Base-by-base conservation (phyloP, 2,329 filamentous ascomycete species). In the Fusarium ramigenum region DNA sequence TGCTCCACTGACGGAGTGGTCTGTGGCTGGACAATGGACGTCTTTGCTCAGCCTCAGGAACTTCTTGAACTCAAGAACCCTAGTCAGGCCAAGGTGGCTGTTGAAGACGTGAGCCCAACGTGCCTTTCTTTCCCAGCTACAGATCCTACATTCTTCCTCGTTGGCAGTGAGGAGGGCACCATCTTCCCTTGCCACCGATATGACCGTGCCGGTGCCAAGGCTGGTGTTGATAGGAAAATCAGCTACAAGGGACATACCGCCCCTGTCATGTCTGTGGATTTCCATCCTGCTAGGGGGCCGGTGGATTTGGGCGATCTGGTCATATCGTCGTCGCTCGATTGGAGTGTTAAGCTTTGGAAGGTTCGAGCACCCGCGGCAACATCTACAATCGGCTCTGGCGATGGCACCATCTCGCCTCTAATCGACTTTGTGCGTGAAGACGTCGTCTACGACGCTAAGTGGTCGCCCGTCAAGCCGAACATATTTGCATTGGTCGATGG, bases 171-270 rank as follows among this genome's bases (percentile, higher is more conserved):
- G 84, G 96, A 99, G 85, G 97, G 97, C 57, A 92, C 92, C 52
- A 98, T 99, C 73, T 97, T 96, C 83, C 95, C 96, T 1, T 98
- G 97, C 80, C 96, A 99, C 82, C 90, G 96, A 70, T 99, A 99
- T 84, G 96, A 99, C 83, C 93, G 97, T 72, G 96, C 97, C 10
- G 96, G 96, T 65, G 96, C 96, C 73, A 98, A 98, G 85, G 96
- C 96, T 9, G 96, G 96, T 53, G 94, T 98, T 32, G 97, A 99
- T 80, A 90, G 92, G 63, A 91, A 95, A 69, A 91, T 98, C 67
- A 92, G 91, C 75, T 99, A 99, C 84, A 90, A 90, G 74, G 96
- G 95, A 39, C 96, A 99, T 80, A 92, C 94, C 19, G 96, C 95
- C 7, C 96, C 96, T 1, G 95, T 99, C 78, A 97, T 98, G 92